Percentiles rank a stretch among this genome's conserved stretches.
These are phyloP conservation scores for Ceriops tagal DNA, from an alignment of 345 rosid species.

Conservation along the genomic window DNA sequence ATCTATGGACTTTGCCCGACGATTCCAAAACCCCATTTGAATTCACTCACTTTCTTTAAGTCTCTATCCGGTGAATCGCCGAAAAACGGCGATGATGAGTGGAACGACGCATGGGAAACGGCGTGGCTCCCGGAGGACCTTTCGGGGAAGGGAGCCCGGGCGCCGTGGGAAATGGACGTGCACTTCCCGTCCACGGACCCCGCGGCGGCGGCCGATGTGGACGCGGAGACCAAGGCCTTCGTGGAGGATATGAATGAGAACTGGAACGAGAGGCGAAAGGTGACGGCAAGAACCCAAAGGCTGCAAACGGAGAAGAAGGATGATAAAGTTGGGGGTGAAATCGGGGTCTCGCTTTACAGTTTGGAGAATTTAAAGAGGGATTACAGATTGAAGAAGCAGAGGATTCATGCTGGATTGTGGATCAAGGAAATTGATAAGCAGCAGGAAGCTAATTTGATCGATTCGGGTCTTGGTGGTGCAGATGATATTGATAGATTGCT, in stretches of 20 bases:
- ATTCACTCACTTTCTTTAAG: conserved; percentile 13
- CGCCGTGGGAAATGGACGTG: conserved; percentile 83
- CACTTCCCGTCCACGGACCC: conserved; percentile 45
- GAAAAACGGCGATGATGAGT: conserved; percentile 53
- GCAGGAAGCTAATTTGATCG: conserved; percentile 69
- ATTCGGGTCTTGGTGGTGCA: conserved; percentile 36
- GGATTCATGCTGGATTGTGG: conserved; percentile 88
- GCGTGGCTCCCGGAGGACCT: conserved; percentile 89
- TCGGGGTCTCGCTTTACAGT: conserved; percentile 46
- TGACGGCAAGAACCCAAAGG: conserved; percentile 19
- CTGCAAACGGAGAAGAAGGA: conserved; percentile 25
- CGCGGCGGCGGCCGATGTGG: conserved; percentile 39
- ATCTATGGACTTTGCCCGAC: neutral
- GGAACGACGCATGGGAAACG: conserved; percentile 94
- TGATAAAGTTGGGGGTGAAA: conserved; percentile 11
- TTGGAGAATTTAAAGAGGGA: conserved; percentile 86
- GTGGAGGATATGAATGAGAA: conserved; percentile 92
- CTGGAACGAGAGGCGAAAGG: conserved; percentile 66
- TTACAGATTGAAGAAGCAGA: conserved; percentile 87
- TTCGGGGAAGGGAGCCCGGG: conserved; percentile 38
- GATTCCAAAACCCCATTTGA: conserved; percentile 10
- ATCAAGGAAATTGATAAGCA: conserved; percentile 81
- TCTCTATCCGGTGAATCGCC: conserved; percentile 35
- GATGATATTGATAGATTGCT: conserved; percentile 86
- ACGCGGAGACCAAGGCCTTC: conserved; percentile 77